Percentiles rank a stretch among this genome's conserved stretches.
These are phyloP conservation scores for Penicillium frequentans DNA, from an alignment of 2,329 filamentous ascomycete species.

Conservation along the genomic window DNA sequence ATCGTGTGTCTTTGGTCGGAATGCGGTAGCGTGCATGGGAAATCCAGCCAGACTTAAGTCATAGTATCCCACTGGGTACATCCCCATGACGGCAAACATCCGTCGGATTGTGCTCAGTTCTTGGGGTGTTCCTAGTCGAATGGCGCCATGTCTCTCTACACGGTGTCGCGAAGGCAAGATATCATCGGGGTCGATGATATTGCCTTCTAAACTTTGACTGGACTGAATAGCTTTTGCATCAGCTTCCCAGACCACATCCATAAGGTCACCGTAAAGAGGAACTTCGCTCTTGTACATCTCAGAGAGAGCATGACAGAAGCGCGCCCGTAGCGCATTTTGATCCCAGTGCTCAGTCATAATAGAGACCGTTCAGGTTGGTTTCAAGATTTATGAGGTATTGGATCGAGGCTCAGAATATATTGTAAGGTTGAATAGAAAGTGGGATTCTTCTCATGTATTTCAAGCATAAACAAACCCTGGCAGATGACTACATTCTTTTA, in stretches of 20 bases:
- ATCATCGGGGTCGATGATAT: constrained; percentile 21
- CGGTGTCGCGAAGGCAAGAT: constrained; percentile 27
- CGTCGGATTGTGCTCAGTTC: constrained; percentile 47
- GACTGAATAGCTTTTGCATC: constrained; percentile 23
- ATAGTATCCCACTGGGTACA: constrained; percentile 55
- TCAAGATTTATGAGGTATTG: background rate
- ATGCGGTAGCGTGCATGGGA: constrained; percentile 55
- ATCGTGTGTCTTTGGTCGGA: constrained; percentile 42
- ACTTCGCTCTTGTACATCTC: constrained; percentile 38
- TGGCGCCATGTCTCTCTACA: constrained; percentile 49
- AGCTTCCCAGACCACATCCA: constrained; percentile 31
- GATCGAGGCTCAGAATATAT: background rate
- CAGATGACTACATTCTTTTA: background rate
- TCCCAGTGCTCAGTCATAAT: constrained; percentile 17
- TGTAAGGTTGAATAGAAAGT: background rate
- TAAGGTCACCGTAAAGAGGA: constrained; percentile 33
- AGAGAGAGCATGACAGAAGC: constrained; percentile 33
- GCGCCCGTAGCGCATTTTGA: constrained; percentile 27
- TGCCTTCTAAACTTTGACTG: constrained; percentile 3
- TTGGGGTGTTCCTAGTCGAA: constrained; percentile 48
- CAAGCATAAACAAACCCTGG: background rate
- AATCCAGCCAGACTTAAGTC: constrained; percentile 50
- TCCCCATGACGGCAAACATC: constrained; percentile 50
- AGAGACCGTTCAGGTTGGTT: background rate
- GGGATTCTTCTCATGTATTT: background rate